Evolutionary conservation across 192 early-diverging fungal genomes (phyloP).

Genomic region (Chytriomyces confervae): DNA sequence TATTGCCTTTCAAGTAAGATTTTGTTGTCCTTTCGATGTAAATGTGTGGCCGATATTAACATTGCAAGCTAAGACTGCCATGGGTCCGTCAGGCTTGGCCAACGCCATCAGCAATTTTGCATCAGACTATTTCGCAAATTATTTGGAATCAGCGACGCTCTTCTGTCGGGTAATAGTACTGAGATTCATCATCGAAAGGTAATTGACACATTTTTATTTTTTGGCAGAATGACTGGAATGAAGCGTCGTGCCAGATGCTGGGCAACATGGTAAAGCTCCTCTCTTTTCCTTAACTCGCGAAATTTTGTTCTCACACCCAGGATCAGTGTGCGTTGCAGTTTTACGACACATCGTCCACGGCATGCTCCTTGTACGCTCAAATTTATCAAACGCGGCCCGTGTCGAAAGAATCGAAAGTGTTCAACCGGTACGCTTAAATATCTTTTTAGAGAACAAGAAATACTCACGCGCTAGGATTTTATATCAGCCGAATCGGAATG

Average conservation of each 20-base stretch:
- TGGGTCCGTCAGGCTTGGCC: constrained; percentile 8
- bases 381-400: constrained; percentile 24
- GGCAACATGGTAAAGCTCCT: constrained; percentile 37
- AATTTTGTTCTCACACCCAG: no score
- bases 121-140: constrained; percentile 8
- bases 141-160: constrained; percentile 28
- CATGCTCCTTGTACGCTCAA: constrained; percentile 45
- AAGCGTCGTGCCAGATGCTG: constrained; percentile 48
- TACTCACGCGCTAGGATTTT: background rate
- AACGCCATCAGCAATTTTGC: constrained; percentile 19
- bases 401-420: constrained; percentile 5
- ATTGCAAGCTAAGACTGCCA: constrained; percentile 6
- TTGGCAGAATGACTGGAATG: constrained; percentile 45
- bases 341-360: constrained; percentile 42
- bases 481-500: constrained; percentile 45
- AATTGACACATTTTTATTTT: constrained; percentile 7
- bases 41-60: background rate
- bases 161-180: constrained; percentile 23
- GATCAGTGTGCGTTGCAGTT: constrained; percentile 51
- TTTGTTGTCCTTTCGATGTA: constrained; percentile 6
- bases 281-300: background rate
- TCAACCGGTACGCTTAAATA: constrained; percentile 5
- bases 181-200: constrained; percentile 31
- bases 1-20: constrained; percentile 10
- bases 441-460: background rate